Evolutionary conservation across 1,139 yeast species (phyloP).

Genomic region (Yamadazyma diddensiae): DNA sequence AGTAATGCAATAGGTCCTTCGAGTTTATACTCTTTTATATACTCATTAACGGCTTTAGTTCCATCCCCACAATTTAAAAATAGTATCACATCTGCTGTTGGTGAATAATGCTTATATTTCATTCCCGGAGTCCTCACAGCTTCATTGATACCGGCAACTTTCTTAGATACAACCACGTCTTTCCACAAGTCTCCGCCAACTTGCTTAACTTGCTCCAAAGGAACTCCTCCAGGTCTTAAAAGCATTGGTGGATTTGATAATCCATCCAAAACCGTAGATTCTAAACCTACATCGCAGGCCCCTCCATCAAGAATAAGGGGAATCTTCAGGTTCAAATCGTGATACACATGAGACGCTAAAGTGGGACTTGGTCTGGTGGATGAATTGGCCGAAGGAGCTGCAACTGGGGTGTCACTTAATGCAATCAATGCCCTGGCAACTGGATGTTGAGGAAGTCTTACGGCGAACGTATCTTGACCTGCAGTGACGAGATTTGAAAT

Average conservation of each 20-base stretch:
- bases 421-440: conserved; percentile 90
- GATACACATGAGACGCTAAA: conserved; percentile 75
- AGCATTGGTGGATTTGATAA: conserved; percentile 79
- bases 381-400: conserved; percentile 97
- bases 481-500: conserved; percentile 80
- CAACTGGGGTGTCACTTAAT: conserved; percentile 82
- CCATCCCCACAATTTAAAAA: conserved; percentile 55
- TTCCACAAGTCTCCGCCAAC: conserved; percentile 69
- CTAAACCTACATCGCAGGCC: conserved; percentile 84
- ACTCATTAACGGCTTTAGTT: conserved; percentile 23
- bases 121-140: conserved; percentile 93
- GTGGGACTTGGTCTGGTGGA: conserved; percentile 96
- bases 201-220: conserved; percentile 65
- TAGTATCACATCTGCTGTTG: conserved; percentile 78
- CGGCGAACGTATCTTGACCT: conserved; percentile 86
- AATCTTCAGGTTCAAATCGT: conserved; percentile 76
- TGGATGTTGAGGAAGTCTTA: conserved; percentile 81
- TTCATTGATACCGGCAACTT: conserved; percentile 62
- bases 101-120: conserved; percentile 96
- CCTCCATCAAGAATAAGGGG: conserved; percentile 93
- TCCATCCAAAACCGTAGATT: conserved; percentile 92
- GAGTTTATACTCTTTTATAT: conserved; percentile 19
- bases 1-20: conserved; percentile 46
- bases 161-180: conserved; percentile 59
- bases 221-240: conserved; percentile 90